phyloP scores from a whole-genome alignment of 73 alveolate genomes.

The Symbiodinium pilosum region DNA sequence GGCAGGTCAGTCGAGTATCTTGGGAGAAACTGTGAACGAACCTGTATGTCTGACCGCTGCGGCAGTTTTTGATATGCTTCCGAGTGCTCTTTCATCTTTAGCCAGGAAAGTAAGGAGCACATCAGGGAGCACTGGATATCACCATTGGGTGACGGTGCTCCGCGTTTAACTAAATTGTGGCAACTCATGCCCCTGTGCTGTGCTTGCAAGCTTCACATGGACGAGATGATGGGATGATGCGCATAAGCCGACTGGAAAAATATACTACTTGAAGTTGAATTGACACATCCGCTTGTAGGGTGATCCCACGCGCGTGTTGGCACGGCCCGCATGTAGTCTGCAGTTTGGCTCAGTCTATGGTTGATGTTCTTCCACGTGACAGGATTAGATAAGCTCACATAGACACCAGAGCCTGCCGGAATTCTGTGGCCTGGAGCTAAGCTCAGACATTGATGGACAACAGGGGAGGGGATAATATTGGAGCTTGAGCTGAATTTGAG shows the following conservation, averaged over 20 bases:
- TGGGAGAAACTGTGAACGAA: slow-evolving; percentile 77
- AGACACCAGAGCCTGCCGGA: neutral
- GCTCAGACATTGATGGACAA: neutral
- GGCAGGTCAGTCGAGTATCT: slow-evolving; percentile 81
- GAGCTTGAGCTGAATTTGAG: neutral
- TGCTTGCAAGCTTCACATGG: neutral
- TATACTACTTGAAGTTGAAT: too few relatives aligned
- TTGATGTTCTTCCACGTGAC: neutral
- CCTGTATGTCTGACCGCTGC: neutral
- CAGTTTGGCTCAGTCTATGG: neutral
- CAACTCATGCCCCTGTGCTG: neutral
- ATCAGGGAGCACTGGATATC: neutral
- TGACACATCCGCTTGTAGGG: too few relatives aligned
- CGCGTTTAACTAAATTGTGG: neutral
- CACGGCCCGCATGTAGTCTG: neutral
- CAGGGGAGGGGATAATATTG: neutral
- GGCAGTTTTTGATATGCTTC: neutral
- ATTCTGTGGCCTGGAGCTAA: neutral
- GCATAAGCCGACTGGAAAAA: neutral
- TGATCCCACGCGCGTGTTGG: too few relatives aligned
- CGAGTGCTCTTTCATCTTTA: neutral
- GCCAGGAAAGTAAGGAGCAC: neutral
- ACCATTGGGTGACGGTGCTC: neutral
- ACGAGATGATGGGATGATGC: neutral
- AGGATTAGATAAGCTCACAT: neutral